phyloP scores from a whole-genome alignment of 2,329 filamentous ascomycete species.

The Phoma sp. region DNA sequence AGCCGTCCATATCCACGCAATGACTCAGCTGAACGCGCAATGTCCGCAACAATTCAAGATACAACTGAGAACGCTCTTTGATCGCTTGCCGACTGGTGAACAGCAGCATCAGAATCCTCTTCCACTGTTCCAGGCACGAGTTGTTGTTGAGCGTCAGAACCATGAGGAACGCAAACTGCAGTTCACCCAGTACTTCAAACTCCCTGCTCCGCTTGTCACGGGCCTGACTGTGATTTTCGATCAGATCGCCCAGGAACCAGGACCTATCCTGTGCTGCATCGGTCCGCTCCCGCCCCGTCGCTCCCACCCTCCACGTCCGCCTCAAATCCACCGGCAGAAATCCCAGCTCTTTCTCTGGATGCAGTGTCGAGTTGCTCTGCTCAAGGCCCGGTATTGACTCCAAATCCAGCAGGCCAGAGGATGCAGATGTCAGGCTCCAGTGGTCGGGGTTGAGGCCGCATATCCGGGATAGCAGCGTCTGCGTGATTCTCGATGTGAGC shows the following conservation, averaged over 20 bases:
- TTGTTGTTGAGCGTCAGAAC: constrained; percentile 69
- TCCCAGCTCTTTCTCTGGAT: constrained; percentile 52
- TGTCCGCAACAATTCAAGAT: constrained; percentile 57
- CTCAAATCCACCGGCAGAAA: constrained; percentile 67
- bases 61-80: constrained; percentile 56
- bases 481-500: constrained; percentile 60
- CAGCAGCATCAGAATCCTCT: constrained; percentile 62
- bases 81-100: constrained; percentile 64
- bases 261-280: constrained; percentile 67
- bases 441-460: constrained; percentile 53
- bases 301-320: constrained; percentile 66
- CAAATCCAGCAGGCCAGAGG: constrained; percentile 61
- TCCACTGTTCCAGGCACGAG: constrained; percentile 71
- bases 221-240: constrained; percentile 51
- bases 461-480: constrained; percentile 58
- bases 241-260: constrained; percentile 64
- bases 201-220: constrained; percentile 34
- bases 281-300: constrained; percentile 67
- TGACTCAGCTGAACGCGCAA: constrained; percentile 62
- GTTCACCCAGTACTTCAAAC: constrained; percentile 59
- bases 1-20: constrained; percentile 64
- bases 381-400: constrained; percentile 67
- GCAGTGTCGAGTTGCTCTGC: constrained; percentile 34
- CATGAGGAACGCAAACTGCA: constrained; percentile 69
- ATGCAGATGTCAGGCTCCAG: constrained; percentile 65